These are phyloP conservation scores for Persicaria tinctoria DNA, from an alignment of 148 eudicot species.

Conservation along the genomic window DNA sequence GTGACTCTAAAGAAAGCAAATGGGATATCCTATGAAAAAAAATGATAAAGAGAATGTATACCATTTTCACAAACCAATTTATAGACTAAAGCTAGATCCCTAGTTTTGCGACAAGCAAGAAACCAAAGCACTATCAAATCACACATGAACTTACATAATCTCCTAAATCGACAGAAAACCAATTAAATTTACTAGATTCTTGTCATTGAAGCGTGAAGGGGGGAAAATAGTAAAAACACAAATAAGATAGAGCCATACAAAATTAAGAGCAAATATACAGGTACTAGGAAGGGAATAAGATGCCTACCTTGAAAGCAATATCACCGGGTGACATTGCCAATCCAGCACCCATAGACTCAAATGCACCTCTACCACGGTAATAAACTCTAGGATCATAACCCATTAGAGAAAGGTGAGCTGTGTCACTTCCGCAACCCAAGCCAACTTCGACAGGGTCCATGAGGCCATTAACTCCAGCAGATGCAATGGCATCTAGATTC, in stretches of 20 bases:
- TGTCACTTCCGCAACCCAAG: conserved; percentile 94
- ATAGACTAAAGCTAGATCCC: neutral
- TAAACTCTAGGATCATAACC: conserved; percentile 94
- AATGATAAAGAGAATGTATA: neutral
- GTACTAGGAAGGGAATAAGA: neutral
- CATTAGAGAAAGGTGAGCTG: conserved; percentile 90
- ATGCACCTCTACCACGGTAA: conserved; percentile 97
- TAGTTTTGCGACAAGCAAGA: neutral
- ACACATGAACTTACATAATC: neutral
- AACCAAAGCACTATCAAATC: neutral
- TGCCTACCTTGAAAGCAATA: conserved; percentile 83
- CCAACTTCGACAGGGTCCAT: conserved; percentile 99
- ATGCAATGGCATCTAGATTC: conserved; percentile 79
- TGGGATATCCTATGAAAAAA: neutral
- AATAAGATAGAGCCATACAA: neutral
- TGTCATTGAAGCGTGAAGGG: neutral
- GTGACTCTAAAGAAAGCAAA: neutral
- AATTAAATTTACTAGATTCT: neutral
- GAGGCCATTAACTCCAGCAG: conserved; percentile 92
- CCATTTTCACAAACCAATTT: neutral
- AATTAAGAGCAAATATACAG: conserved; percentile 1
- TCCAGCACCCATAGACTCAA: conserved; percentile 99
- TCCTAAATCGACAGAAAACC: neutral
- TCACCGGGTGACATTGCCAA: conserved; percentile 98
- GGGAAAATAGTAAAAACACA: neutral